Percentiles rank a stretch among this genome's conserved stretches.
Conservation (phyloP, 768 basidiomycete species). For the Mycena filopes region DNA sequence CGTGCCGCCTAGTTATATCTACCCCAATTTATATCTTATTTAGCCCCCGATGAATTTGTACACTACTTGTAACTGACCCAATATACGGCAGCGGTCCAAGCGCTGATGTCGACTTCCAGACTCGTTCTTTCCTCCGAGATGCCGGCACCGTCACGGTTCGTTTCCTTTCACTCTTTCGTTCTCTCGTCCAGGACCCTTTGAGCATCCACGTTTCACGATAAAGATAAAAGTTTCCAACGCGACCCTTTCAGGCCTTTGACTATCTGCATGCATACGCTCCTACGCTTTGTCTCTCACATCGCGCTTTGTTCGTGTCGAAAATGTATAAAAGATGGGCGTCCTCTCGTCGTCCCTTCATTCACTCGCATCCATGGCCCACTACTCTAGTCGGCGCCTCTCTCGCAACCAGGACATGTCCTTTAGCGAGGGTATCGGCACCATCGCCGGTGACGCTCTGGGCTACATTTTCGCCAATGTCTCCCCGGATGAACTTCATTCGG, state of each 20-base stretch:
- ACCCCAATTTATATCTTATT: neutral
- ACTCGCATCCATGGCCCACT: neutral
- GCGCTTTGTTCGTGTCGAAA: neutral
- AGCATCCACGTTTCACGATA: too few species aligned
- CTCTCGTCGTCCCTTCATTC: neutral
- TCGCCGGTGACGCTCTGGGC: neutral
- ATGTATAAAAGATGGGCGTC: conserved; percentile 7
- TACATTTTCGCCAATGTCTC: conserved; percentile 33
- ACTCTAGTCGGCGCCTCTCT: neutral
- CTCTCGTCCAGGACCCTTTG: too few species aligned
- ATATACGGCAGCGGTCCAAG: conserved; percentile 3
- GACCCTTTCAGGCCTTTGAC: too few species aligned
- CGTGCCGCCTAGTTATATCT: conserved; percentile 22
- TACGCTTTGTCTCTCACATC: neutral
- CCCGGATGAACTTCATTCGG: conserved; percentile 31
- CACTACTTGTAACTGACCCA: neutral
- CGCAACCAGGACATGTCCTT: conserved; percentile 5
- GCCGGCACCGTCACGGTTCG: too few species aligned
- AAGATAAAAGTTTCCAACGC: too few species aligned
- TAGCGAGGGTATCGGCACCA: conserved; percentile 6
- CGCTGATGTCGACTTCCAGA: too few species aligned
- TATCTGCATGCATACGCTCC: too few species aligned
- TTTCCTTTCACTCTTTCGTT: too few species aligned
- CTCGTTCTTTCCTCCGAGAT: too few species aligned
- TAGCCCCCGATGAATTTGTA: neutral